Percentiles rank a stretch among this genome's conserved stretches.
Conservation (phyloP, 768 basidiomycete genomes). For the Inosperma sp. region DNA sequence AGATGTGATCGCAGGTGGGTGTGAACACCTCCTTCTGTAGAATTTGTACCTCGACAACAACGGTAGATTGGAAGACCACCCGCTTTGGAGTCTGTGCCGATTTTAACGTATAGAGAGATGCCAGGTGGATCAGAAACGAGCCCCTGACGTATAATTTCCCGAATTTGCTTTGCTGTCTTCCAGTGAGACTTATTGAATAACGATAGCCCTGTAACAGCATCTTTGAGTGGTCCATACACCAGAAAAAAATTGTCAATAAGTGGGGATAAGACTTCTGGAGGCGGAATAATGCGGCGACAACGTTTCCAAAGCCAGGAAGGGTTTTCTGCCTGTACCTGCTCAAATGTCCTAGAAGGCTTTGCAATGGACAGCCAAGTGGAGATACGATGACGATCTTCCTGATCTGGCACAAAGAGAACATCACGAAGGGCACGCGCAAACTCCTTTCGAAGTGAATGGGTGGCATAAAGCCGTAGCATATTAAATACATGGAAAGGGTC, state of each 20-base stretch:
- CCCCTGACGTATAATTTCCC: conserved; percentile 19
- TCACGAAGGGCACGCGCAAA: conserved; percentile 25
- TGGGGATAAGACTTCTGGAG: conserved; percentile 25
- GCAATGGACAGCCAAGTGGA: conserved; percentile 11
- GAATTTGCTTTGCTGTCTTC: conserved; percentile 24
- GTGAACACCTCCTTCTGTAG: conserved; percentile 34
- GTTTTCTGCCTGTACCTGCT: not conserved
- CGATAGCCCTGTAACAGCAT: conserved; percentile 23
- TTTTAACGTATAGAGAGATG: conserved; percentile 20
- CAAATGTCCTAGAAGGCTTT: conserved; percentile 3
- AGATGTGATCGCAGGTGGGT: conserved; percentile 20
- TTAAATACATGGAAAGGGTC: conserved; percentile 27
- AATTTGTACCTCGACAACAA: conserved; percentile 30
- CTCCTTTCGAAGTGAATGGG: conserved; percentile 20
- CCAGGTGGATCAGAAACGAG: conserved; percentile 27
- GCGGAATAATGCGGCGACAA: conserved; percentile 27
- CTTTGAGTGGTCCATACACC: conserved; percentile 29
- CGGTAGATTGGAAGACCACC: conserved; percentile 19
- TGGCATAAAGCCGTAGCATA: conserved; percentile 20
- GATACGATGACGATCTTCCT: conserved; percentile 18
- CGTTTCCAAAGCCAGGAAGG: conserved; percentile 23
- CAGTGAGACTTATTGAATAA: conserved; percentile 29
- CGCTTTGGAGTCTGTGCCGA: conserved; percentile 19
- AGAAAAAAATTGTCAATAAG: conserved; percentile 23
- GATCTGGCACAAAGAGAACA: conserved; percentile 24